Conservation (phyloP, 208 protist species). For the Eutreptiella sp. region DNA sequence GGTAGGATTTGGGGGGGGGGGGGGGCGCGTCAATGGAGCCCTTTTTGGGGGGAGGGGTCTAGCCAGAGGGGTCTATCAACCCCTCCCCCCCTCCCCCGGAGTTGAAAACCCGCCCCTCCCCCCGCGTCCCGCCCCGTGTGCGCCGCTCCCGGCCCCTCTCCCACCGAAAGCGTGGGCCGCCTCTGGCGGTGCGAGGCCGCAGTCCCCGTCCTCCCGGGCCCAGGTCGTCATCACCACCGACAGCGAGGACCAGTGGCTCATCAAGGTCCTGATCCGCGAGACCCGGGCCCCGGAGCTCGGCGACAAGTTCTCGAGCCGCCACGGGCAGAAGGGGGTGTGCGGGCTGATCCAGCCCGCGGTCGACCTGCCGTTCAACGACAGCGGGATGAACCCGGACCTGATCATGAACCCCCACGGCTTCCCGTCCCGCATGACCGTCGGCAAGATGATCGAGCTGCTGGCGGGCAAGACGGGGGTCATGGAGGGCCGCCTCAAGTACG, state of each 20-base stretch:
- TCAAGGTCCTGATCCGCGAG: conserved; percentile 88
- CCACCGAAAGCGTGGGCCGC: too few species aligned
- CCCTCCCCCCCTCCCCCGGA: too few species aligned
- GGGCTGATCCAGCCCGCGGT: conserved; percentile 96
- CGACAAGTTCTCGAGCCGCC: conserved; percentile 99
- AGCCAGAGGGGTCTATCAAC: too few species aligned
- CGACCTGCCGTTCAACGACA: conserved; percentile 98
- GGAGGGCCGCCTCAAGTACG: conserved; percentile 78
- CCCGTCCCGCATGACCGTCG: conserved; percentile 99
- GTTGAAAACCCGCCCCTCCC: too few species aligned
- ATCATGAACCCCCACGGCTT: conserved; percentile 99
- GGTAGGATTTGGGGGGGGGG: too few species aligned
- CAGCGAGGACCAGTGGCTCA: conserved; percentile 72
- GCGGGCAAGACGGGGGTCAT: conserved; percentile 91
- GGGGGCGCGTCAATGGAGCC: too few species aligned
- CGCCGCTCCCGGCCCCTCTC: too few species aligned
- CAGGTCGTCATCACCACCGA: conserved; percentile 62
- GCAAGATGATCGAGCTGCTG: conserved; percentile 99
- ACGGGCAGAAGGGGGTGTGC: conserved; percentile 99
- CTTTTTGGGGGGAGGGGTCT: too few species aligned
- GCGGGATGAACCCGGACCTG: conserved; percentile 96
- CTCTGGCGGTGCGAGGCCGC: too few species aligned
- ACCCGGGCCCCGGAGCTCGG: conserved; percentile 89
- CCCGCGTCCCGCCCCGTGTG: too few species aligned
- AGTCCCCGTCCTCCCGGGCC: too few species aligned